These are phyloP conservation scores for Aegle marmelos DNA, from an alignment of 345 rosid genomes.

Conservation along the genomic window DNA sequence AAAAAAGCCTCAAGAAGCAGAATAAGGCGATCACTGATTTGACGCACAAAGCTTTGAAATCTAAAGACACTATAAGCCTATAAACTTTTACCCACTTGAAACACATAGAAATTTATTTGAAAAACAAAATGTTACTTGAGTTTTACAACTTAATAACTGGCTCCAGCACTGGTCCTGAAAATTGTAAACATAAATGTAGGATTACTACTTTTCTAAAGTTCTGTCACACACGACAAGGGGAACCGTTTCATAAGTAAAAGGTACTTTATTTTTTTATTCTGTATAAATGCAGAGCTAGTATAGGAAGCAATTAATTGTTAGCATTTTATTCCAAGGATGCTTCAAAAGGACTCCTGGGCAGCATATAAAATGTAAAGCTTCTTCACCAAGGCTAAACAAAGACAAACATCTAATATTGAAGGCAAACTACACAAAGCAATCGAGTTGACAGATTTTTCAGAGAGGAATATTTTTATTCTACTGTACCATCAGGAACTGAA, in stretches of 20 bases:
- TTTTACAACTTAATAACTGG: not conserved
- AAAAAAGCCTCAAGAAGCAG: not conserved
- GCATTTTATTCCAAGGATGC: not conserved
- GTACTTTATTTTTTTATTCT: not conserved
- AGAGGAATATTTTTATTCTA: not conserved
- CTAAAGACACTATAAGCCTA: not conserved
- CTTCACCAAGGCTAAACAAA: slow-evolving; percentile 6
- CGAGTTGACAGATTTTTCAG: not conserved
- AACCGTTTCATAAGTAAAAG: not conserved
- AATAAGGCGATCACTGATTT: not conserved
- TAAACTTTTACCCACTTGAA: not conserved
- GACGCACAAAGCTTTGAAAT: not conserved
- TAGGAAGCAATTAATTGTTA: not conserved
- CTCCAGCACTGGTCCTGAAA: not conserved
- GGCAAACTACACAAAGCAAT: not conserved
- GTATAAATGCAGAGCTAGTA: not conserved
- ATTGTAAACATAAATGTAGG: not conserved
- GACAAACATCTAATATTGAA: not conserved
- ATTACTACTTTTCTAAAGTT: not conserved
- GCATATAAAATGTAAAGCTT: slow-evolving; percentile 12
- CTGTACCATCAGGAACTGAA: not conserved
- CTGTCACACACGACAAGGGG: too few species aligned
- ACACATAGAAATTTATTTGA: too few species aligned
- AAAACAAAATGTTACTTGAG: too few species aligned
- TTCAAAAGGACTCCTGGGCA: slow-evolving; percentile 7